These are phyloP conservation scores for Houttuynia cordata DNA, from an alignment of 164 flowering plant species.

Conservation along the genomic window DNA sequence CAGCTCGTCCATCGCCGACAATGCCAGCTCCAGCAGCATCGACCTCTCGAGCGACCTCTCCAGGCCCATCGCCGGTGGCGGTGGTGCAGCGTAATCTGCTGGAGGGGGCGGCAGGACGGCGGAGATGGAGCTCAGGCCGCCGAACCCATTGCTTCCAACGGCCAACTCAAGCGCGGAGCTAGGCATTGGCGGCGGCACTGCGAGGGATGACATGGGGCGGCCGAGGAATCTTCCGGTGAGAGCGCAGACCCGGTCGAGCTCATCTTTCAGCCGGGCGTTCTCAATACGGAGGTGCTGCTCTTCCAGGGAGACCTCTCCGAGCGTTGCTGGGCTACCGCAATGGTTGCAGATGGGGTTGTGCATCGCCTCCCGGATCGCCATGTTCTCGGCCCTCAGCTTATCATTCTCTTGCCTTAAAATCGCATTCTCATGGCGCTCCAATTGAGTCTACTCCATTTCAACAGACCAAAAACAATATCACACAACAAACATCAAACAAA, in stretches of 20 bases:
- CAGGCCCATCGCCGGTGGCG: conserved; percentile 18
- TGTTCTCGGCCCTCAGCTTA: conserved; percentile 81
- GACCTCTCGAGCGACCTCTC: conserved; percentile 48
- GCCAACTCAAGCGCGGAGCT: conserved; percentile 74
- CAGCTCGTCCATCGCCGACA: conserved; percentile 90
- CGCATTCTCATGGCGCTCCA: conserved; percentile 90
- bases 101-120: conserved; percentile 14
- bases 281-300: conserved; percentile 90
- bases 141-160: conserved; percentile 63
- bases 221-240: conserved; percentile 89
- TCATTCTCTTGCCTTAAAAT: conserved; percentile 82
- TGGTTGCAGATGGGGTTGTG: conserved; percentile 78
- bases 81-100: conserved; percentile 25
- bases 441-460: conserved; percentile 53
- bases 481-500: background rate
- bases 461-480: background rate
- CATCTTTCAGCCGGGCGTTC: conserved; percentile 81
- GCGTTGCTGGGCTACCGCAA: conserved; percentile 87
- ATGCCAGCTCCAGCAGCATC: conserved; percentile 75
- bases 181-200: conserved; percentile 30
- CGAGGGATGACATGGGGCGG: conserved; percentile 40
- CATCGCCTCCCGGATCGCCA: conserved; percentile 85
- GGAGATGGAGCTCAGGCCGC: conserved; percentile 23
- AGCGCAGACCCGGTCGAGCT: conserved; percentile 75
- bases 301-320: conserved; percentile 76